Base-by-base conservation (phyloP, 169 alveolate species). In the Plasmodium fragile region DNA sequence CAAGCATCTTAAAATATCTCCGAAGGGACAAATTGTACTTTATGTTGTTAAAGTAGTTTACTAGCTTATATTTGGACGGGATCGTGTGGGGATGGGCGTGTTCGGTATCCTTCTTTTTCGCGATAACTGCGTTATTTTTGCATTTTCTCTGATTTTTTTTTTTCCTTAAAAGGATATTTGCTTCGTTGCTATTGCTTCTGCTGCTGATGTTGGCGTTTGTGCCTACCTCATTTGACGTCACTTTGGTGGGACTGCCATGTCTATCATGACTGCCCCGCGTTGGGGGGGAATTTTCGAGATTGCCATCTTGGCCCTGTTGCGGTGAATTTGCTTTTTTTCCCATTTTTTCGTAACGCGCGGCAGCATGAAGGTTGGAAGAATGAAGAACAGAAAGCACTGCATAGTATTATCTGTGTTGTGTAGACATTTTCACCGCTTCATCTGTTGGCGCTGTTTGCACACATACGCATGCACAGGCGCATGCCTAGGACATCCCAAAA, bases 1-100 rank as follows among this genome's bases (percentile, higher is more conserved):
- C 82, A 52, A 84, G 39, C 78, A 84, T 84, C 80, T 84, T 84
- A 84, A 84, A 84, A 84, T 84, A 84, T 52, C 59, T 84, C 43
- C 59, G 73, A 49, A 84, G 52, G 30, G 93, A 84, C 25, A 84
- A 84, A 49, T 84, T 84, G 18, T 53, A 52, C 69, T 84, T 84
- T 59, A 84, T 52, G 65, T 25, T 45, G 45, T 84, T 84, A 32
- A 84, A 28, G 78, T 84, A 84, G 25, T 84, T 84, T 84, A 84
- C 41, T 13, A 84, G 39, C 34, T 84, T 77, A 84, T 84, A 73
- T 49, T 72, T 84, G 16, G 93, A 84, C 59, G 53, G 28, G 80
- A 34, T 84, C 34, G 13, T 59, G 45, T 84, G 84, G 18, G 30
- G 25, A 73, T 49, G 43, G 8, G 78, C 30, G n/a, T 49, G 53